phyloP scores from a whole-genome alignment of 164 flowering plant genomes.

The Brasenia schreberi region DNA sequence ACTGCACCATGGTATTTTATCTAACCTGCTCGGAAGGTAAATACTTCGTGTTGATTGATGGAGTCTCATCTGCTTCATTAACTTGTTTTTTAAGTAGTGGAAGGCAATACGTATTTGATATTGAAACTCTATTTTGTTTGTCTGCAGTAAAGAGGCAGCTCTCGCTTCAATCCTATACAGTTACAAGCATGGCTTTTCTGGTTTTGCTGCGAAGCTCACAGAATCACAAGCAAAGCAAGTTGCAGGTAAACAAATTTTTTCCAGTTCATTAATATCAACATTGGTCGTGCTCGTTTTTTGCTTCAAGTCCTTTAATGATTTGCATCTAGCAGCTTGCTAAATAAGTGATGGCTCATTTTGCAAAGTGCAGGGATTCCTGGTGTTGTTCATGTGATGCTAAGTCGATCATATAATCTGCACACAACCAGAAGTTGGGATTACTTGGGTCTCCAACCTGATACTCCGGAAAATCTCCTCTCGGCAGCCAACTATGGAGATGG shows the following conservation, averaged over 20 bases:
- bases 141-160: constrained; percentile 21
- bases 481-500: constrained; percentile 24
- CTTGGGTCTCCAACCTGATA: constrained; percentile 19
- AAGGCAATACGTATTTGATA: background rate
- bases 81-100: too few relatives aligned
- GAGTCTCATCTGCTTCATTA: too few relatives aligned
- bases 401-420: constrained; percentile 21
- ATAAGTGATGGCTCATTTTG: too few relatives aligned
- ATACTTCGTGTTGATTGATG: too few relatives aligned
- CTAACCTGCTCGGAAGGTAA: constrained; percentile 27
- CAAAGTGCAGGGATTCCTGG: constrained; percentile 22
- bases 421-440: constrained; percentile 55
- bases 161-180: constrained; percentile 21
- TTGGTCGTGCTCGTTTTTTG: background rate
- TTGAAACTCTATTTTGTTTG: background rate
- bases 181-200: constrained; percentile 30
- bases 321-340: too few relatives aligned
- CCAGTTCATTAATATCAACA: background rate
- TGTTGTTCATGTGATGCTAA: constrained; percentile 26
- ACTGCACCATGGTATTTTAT: constrained; percentile 28
- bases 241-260: constrained; percentile 12
- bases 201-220: constrained; percentile 26
- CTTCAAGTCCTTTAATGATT: too few relatives aligned
- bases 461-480: constrained; percentile 13
- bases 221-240: constrained; percentile 18